A percentile compares a stretch with the other conserved stretches of the same genome.
phyloP scores from a whole-genome alignment of 2,329 filamentous ascomycete species.

The Truncatella angustata region DNA sequence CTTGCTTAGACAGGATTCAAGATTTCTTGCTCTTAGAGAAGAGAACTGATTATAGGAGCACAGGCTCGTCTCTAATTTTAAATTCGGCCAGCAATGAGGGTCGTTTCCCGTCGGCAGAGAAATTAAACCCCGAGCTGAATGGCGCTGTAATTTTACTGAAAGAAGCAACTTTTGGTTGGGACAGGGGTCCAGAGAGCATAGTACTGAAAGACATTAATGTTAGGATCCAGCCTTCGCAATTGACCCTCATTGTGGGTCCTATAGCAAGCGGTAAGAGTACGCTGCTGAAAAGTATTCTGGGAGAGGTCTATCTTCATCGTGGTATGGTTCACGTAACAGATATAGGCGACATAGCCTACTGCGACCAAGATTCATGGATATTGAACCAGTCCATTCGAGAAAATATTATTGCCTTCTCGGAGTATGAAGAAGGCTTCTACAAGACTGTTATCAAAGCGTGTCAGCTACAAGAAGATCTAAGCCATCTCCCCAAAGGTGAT shows the following conservation, averaged over 20 bases:
- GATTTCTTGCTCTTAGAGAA: conserved; percentile 6
- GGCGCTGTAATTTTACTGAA: neutral
- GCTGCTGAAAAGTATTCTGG: conserved; percentile 37
- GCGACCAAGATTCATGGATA: conserved; percentile 35
- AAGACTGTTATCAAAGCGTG: conserved; percentile 22
- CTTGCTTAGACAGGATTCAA: conserved; percentile 7
- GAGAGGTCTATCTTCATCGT: conserved; percentile 29
- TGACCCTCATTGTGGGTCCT: conserved; percentile 41
- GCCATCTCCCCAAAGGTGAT: conserved; percentile 34
- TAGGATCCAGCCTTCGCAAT: conserved; percentile 23
- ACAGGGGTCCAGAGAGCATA: neutral
- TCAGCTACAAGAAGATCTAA: conserved; percentile 28
- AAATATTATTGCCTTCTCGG: conserved; percentile 27
- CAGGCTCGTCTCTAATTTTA: neutral
- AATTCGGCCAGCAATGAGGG: too few relatives aligned
- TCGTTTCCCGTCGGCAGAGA: too few relatives aligned
- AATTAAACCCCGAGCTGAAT: neutral
- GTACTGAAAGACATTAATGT: conserved; percentile 28
- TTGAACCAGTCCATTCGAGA: conserved; percentile 31
- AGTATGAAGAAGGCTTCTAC: conserved; percentile 20
- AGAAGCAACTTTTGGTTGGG: conserved; percentile 4
- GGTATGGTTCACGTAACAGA: conserved; percentile 22
- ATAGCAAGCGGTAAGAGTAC: conserved; percentile 45
- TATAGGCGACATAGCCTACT: conserved; percentile 31
- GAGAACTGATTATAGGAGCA: neutral